Percentiles rank a stretch among this genome's conserved stretches.
phyloP scores from a whole-genome alignment of 805 yeast genomes.

The Candida arabinofermentans region DNA sequence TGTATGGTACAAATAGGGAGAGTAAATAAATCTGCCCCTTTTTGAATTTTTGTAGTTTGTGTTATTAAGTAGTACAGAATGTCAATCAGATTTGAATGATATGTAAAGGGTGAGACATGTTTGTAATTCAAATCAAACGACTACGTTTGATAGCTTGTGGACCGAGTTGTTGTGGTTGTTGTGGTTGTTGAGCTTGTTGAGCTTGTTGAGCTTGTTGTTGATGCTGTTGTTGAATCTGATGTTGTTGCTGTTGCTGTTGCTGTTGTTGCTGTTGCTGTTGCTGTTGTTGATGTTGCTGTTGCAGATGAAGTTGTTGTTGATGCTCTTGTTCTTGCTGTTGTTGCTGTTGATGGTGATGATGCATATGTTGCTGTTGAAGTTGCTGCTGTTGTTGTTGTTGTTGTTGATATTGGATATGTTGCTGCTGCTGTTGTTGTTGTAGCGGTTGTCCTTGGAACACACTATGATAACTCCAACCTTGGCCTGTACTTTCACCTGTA shows the following conservation, averaged over 20 bases:
- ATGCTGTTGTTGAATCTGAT: slow-evolving; percentile 6
- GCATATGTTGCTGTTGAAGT: neutral
- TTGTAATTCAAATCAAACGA: slow-evolving; percentile 13
- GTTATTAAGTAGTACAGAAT: neutral
- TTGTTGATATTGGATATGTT: neutral
- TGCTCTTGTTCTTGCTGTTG: neutral
- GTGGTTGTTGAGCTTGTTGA: slow-evolving; percentile 1
- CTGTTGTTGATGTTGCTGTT: neutral
- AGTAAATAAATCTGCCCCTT: no score
- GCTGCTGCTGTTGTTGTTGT: neutral
- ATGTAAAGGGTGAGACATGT: slow-evolving; percentile 7
- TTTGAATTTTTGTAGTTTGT: neutral
- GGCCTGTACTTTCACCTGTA: neutral
- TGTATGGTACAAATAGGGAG: no score
- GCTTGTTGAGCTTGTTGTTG: slow-evolving; percentile 4
- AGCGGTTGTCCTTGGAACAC: neutral
- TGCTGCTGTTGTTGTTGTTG: neutral
- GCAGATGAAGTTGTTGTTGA: neutral
- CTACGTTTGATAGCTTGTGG: slow-evolving; percentile 3
- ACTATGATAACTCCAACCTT: neutral
- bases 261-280: slow-evolving; percentile 6
- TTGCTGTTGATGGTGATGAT: neutral
- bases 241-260: slow-evolving; percentile 10
- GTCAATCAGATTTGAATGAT: slow-evolving; percentile 3
- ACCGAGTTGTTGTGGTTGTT: neutral